Base-by-base conservation (phyloP, 2,329 filamentous ascomycete species). In the Onygenales sp. region DNA sequence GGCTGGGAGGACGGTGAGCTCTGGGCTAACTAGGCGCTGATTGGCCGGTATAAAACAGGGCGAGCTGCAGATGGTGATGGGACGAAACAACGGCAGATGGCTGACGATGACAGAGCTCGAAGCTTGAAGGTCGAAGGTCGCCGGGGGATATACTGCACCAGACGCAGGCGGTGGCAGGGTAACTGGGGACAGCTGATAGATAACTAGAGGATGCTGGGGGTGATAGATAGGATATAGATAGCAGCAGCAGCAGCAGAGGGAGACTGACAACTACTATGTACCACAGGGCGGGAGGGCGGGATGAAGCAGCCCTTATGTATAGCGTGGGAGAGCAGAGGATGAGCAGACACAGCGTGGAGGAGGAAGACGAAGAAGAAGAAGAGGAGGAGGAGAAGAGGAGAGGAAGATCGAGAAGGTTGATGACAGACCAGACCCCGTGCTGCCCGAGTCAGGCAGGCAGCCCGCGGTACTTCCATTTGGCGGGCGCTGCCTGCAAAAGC, bases 31-130 rank as follows among this genome's bases (percentile, higher is more conserved):
- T 4, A 8, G 44, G 32, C 10, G 11, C 11, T 49, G 46, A 49
- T 49, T 49, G 46, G 46, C 46, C 14, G 34, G 31, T 31, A 39
- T n/a, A 39, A 49, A 49, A 49, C 46, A 49, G 40, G 46, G 46
- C 46, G 34, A 27, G 31, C 27, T 40, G 36, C 46, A 49, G 36
- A 34, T 39, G 21, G 21, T 27, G 46, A 49, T 39, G 46, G n/a
- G 46, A 39, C 46, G 46, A 31, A 13, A 49, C 17, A 39, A 27
- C 46, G 13, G 9, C 36, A n/a, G 36, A n/a, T 8, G 44, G 21
- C n/a, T 7, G 27, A 21, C n/a, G 13, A 11, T 27, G 34, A 13
- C 9, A 27, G 27, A 27, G 21, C 21, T 27, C 21, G 21, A 27
- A 27, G 21, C 21, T 27, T 27, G 21, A 27, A 27, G 21, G 21